Base-by-base conservation (phyloP, 306 rosid genomes). In the Adenanthera pavonina region DNA sequence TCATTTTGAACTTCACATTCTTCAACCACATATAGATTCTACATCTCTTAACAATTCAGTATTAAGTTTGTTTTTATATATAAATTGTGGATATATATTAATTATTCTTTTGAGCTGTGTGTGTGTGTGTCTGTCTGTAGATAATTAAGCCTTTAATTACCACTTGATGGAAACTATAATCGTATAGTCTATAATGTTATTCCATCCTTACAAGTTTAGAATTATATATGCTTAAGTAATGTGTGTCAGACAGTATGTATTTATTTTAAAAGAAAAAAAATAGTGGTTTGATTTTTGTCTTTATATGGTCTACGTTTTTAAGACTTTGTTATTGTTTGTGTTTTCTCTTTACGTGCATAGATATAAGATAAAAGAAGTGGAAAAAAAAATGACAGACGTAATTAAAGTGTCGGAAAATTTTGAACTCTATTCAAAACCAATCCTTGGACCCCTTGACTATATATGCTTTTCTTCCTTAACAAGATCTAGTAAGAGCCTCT, bases 401-500 rank as follows among this genome's bases (percentile, higher is more conserved):
- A 85, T 67, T 83, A 72, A 89, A 77, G 82, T 72, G 79, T 65
- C 69, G 66, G 72, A 53, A 72, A 67, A 35, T 67, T 82, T 78
- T 79, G 82, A 83, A 75, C 82, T 74, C 40, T 20, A 35, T 64
- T 80, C 56, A 73, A 72, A 79, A 49, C 64, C 48, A 62, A 84
- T 80, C 52, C 64, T 86, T 88, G 86, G 88, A 89, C 86, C 80
- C 86, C 80, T 91, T 91, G 95, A 91, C 92, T 87, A 87, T 35
- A 30, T 60, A 60, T 87, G 91, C 97, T 92, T 90, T 90, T 94
- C 89, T 88, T 94, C 83, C 83, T 81, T 62, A 87, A 88, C 78
- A 92, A 89, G 92, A 94, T 88, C 88, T 82, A 82, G 82, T 80
- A 78, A 81, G 86, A 84, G 72, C 89, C 85, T 80, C 91, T 83